Evolutionary conservation across 2,329 filamentous ascomycete genomes (phyloP), one percentile per base, ranked within the genome.

Genomic region (Calonectria pseudoturangicola): DNA sequence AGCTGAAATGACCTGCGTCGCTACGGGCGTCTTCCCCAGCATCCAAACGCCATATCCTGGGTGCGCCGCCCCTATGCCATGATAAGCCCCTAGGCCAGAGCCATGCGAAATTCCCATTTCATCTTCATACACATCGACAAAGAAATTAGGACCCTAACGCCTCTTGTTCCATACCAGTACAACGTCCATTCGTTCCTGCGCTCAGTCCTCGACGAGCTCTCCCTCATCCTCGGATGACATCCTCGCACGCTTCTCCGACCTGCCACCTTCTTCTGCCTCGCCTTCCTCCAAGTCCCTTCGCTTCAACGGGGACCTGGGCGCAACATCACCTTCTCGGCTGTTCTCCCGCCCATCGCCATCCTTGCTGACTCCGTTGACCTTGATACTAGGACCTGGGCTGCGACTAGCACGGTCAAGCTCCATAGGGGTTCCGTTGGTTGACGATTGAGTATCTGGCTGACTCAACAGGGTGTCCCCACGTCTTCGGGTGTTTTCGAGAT

Each of bases 401-500:
- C 87, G 87, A 30, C 88, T 90, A 16, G 83, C 84, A 54, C 87
- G 84, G 39, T 90, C 88, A 13, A 84, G 82, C 54, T 86, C 85
- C 74, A 86, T 83, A 0, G 88, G 87, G 1, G 89, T 90, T 39
- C 85, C 87, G 30, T 86, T 86, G 25, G 84, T 85, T 65, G 88
- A 89, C 3, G 88, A 88, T n/a, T 83, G 80, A 16, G 83, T 84
- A 8, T 88, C 86, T 21, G 83, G 82, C 66, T 86, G 85, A 74
- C 85, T 86, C 47, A 84, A 77, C 4, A 82, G 71, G 1, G 82
- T 82, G 70, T 89, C 87, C 5, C 86, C 86, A 58, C 87, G 86
- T 36, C 89, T 85, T 62, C 90, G 85, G 3, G 90, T 91, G 68
- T 86, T 88, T 77, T 91, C 89, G 51, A 92, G 85, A 72, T 86